phyloP scores from a whole-genome alignment of 2,329 filamentous ascomycete genomes.

The Fusarium incarnatum region DNA sequence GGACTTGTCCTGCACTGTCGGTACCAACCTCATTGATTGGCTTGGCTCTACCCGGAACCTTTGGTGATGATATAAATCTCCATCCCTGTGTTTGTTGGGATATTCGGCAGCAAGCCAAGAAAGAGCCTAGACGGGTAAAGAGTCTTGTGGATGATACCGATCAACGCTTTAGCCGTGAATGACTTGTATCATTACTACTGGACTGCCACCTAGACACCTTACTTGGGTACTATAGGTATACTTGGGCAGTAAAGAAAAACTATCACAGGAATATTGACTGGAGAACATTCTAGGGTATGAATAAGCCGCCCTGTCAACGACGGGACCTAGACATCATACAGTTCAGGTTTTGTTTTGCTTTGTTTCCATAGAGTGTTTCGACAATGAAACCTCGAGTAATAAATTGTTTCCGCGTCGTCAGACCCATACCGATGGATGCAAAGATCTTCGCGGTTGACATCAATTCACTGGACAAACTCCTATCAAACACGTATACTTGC shows the following conservation, averaged over 20 bases:
- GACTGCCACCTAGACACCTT: neutral
- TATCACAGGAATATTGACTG: neutral
- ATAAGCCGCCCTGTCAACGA: neutral
- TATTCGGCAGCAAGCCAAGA: constrained; percentile 15
- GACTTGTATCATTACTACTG: neutral
- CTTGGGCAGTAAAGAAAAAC: neutral
- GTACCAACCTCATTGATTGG: constrained; percentile 29
- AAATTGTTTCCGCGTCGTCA: neutral
- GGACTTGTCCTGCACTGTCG: neutral
- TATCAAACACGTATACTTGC: constrained; percentile 23
- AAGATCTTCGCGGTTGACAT: neutral
- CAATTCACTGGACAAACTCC: constrained; percentile 3
- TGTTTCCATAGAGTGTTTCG: neutral
- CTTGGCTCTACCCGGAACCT: constrained; percentile 29
- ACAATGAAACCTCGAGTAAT: neutral
- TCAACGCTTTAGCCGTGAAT: constrained; percentile 4
- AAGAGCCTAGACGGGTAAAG: constrained; percentile 27
- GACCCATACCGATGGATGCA: neutral
- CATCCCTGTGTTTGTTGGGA: constrained; percentile 24
- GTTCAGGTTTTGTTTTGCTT: neutral
- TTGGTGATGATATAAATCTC: constrained; percentile 17
- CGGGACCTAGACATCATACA: neutral
- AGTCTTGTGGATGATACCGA: constrained; percentile 21
- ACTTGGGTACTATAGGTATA: neutral
- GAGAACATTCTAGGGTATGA: neutral